Percentiles rank a stretch among this genome's conserved stretches.
These are phyloP conservation scores for Athelia psychrophila DNA, from an alignment of 1,284 basidiomycete species.

Conservation along the genomic window DNA sequence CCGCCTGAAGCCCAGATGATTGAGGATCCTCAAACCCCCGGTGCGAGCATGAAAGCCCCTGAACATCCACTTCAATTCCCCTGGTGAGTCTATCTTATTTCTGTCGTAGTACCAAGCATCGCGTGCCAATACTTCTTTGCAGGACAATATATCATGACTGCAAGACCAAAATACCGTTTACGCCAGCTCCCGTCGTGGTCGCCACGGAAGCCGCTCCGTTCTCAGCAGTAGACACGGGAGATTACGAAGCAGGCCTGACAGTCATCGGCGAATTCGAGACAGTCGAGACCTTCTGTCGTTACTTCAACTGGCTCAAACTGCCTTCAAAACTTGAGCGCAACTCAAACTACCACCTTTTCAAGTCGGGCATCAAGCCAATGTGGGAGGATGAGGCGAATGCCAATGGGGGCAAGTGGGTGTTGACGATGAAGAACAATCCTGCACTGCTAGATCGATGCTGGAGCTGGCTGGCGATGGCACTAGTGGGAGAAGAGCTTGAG, in stretches of 20 bases:
- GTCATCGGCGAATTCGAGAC: conserved; percentile 82
- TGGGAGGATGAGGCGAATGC: conserved; percentile 96
- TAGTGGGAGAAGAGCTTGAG: conserved; percentile 90
- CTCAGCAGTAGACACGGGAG: conserved; percentile 53
- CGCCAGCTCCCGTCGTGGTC: conserved; percentile 27
- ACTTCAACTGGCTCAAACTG: conserved; percentile 92
- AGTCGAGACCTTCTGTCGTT: conserved; percentile 90
- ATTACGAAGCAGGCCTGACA: conserved; percentile 76
- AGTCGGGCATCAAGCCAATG: conserved; percentile 89
- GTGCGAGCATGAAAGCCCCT: conserved; percentile 65
- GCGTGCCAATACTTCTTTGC: conserved; percentile 2
- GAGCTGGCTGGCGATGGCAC: conserved; percentile 87
- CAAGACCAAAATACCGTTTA: conserved; percentile 68
- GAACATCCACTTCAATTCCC: conserved; percentile 83
- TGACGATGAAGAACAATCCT: conserved; percentile 86
- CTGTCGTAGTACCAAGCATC: background rate
- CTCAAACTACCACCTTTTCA: conserved; percentile 94
- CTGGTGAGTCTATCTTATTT: conserved; percentile 53
- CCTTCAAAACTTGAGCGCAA: conserved; percentile 86
- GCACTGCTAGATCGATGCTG: conserved; percentile 83
- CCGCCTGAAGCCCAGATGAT: conserved; percentile 74
- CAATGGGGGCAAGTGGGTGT: conserved; percentile 90
- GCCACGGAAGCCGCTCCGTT: conserved; percentile 28
- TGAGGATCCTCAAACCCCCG: conserved; percentile 78
- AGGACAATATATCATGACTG: conserved; percentile 91